phyloP scores from a whole-genome alignment of 345 rosid genomes.

The Gossypium anomalum region DNA sequence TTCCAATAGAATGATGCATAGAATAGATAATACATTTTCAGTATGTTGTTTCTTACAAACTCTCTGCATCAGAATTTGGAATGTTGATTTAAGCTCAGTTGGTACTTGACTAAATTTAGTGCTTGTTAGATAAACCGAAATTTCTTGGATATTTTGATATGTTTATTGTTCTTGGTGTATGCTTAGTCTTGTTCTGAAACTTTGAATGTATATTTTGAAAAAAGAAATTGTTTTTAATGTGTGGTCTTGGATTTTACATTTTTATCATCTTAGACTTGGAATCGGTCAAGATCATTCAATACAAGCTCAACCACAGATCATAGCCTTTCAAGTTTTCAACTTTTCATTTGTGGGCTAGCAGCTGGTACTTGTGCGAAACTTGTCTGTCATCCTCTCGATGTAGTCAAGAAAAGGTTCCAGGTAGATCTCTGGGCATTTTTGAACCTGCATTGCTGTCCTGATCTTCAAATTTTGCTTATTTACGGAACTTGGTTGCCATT shows the following conservation, averaged over 20 bases:
- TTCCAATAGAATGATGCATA: not conserved
- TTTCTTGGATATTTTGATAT: not conserved
- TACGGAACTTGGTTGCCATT: not conserved
- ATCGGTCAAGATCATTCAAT: conserved; percentile 33
- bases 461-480: not conserved
- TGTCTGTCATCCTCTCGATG: conserved; percentile 96
- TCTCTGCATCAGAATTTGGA: not conserved
- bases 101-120: not conserved
- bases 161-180: not conserved
- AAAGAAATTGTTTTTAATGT: not conserved
- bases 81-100: not conserved
- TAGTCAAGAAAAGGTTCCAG: conserved; percentile 96
- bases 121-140: not conserved
- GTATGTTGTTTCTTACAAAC: not conserved
- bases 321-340: conserved; percentile 69
- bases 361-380: conserved; percentile 96
- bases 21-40: not conserved
- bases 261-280: conserved; percentile 62
- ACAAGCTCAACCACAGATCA: conserved; percentile 32
- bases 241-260: not conserved
- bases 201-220: not conserved
- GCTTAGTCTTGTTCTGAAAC: not conserved
- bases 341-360: conserved; percentile 77
- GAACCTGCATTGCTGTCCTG: not conserved
- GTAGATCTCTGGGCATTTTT: conserved; percentile 29